These are phyloP conservation scores for Saprolegnia diclina DNA, from an alignment of 352 stramenopile genomes.

Conservation along the genomic window DNA sequence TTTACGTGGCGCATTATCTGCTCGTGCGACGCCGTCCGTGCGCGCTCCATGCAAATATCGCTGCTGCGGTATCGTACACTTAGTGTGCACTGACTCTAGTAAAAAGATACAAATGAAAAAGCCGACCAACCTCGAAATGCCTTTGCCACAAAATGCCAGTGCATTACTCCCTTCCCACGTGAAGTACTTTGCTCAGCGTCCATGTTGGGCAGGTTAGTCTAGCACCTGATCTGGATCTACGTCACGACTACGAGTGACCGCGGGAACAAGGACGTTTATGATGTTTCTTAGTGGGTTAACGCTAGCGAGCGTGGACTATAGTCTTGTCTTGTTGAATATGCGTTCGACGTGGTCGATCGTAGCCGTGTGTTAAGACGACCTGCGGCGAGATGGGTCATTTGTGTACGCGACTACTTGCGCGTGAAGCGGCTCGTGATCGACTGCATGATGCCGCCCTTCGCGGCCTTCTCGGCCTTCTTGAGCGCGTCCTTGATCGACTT, in stretches of 20 bases:
- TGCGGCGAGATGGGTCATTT: too few relatives aligned
- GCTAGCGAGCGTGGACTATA: background rate
- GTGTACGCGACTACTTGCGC: conserved; percentile 7
- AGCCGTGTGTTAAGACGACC: background rate
- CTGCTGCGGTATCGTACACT: background rate
- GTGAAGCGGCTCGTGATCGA: conserved; percentile 12
- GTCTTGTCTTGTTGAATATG: background rate
- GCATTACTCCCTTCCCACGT: too few relatives aligned
- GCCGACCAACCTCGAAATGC: too few relatives aligned
- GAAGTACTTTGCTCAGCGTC: too few relatives aligned
- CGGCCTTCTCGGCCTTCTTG: conserved; percentile 26
- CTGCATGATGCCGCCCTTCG: conserved; percentile 23
- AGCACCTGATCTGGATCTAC: too few relatives aligned
- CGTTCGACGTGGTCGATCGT: background rate
- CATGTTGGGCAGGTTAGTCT: too few relatives aligned
- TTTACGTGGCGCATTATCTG: conserved; percentile 20
- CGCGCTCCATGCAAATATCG: background rate
- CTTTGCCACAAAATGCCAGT: too few relatives aligned
- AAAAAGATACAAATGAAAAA: background rate
- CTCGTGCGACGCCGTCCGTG: background rate
- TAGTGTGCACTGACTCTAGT: background rate
- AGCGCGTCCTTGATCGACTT: conserved; percentile 66
- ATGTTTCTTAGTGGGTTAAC: background rate
- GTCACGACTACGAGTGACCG: too few relatives aligned
- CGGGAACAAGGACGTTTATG: too few relatives aligned